Evolutionary conservation across 2,329 filamentous ascomycete genomes (phyloP), one percentile per base, ranked within the genome.

Genomic region (Monilinia aucupariae): DNA sequence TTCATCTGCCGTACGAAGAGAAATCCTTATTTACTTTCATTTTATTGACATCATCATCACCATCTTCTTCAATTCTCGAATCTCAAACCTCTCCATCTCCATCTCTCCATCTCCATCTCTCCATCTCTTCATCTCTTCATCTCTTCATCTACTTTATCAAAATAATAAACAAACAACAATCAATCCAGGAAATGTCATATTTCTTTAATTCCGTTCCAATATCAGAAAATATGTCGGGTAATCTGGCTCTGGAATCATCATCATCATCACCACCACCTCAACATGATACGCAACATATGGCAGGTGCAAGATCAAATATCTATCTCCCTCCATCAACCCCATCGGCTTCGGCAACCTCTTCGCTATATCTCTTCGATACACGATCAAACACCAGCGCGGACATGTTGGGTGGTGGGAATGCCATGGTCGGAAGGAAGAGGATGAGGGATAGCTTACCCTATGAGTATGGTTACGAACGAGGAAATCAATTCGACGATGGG

Each of bases 281-380:
- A 49, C 37, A 52, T n/a, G 65, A 63, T 32, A 55, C 63, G 45
- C 70, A 45, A 41, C 69, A 68, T 53, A 59, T 71, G 5, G 69
- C 69, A 3, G 72, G 73, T 48, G 68, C 72, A 41, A 74, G 72
- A 66, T 75, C 74, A 7, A 72, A 75, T 59, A 68, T 79, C 68
- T 79, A 79, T 65, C 76, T 76, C 68, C 76, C 77, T 45, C 78
- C 78, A 25, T 72, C 72, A 41, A 75, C 77, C 45, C 74, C 75
- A 8, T 73, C 75, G 34, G 70, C 74, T n/a, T 72, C 74, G 2
- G 72, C 75, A 4, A 71, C 74, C 6, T 72, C 67, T 3, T 72
- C 72, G 20, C 63, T 75, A 1, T 68, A 74, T 54, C 68, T 71
- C 12, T 56, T 56, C 10, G 53, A 56, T 27, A 68, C 72, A 10